phyloP scores from a whole-genome alignment of 2,329 filamentous ascomycete species.

The Stromatinia cepivora region DNA sequence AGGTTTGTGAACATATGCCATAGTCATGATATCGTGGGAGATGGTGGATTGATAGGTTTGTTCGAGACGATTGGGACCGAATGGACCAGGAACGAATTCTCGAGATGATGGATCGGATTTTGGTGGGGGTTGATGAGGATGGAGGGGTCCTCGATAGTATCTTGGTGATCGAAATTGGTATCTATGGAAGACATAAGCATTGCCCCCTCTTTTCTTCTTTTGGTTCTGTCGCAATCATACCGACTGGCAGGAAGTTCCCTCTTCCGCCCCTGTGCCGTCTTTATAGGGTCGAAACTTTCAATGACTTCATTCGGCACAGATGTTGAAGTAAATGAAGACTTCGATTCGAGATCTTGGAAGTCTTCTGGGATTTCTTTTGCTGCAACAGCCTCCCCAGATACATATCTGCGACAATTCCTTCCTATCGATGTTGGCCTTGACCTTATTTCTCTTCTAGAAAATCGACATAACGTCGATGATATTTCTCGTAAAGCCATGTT shows the following conservation, averaged over 20 bases:
- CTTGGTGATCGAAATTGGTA: constrained; percentile 95
- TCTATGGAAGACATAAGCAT: constrained; percentile 49
- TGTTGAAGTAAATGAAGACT: constrained; percentile 46
- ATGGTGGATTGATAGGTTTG: constrained; percentile 89
- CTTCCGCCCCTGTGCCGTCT: constrained; percentile 45
- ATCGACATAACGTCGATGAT: constrained; percentile 36
- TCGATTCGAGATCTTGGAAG: constrained; percentile 48
- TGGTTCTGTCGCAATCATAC: constrained; percentile 35
- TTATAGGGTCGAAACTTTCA: constrained; percentile 50
- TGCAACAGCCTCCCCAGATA: constrained; percentile 35
- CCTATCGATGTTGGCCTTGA: constrained; percentile 17
- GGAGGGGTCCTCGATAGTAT: constrained; percentile 90
- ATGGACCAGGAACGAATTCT: constrained; percentile 86
- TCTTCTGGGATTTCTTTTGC: constrained; percentile 33
- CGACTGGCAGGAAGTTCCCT: constrained; percentile 44
- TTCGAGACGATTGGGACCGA: constrained; percentile 80
- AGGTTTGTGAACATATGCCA: constrained; percentile 83
- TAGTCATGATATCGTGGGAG: constrained; percentile 81
- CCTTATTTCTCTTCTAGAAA: constrained; percentile 33
- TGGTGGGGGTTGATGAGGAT: constrained; percentile 87
- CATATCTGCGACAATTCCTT: constrained; percentile 35
- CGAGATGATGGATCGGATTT: constrained; percentile 85
- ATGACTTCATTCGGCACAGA: constrained; percentile 42
- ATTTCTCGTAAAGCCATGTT: constrained; percentile 41
- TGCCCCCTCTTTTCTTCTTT: not conserved